phyloP scores from a whole-genome alignment of 257 asterid species.

The Solanum sitiens region DNA sequence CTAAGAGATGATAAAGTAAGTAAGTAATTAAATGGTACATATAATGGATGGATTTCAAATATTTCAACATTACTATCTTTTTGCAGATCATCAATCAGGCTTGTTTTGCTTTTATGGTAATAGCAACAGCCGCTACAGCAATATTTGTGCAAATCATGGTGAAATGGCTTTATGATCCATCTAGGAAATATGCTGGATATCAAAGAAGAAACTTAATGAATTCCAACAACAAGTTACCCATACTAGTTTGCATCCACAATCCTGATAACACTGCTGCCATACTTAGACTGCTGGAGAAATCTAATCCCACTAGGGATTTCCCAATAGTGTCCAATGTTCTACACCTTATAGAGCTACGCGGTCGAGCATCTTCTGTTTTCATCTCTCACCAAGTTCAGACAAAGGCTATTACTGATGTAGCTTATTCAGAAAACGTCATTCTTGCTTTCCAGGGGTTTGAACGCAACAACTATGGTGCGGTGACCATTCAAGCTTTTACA shows the following conservation, averaged over 20 bases:
- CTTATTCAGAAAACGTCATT: slow-evolving; percentile 12
- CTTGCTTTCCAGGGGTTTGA: slow-evolving; percentile 10
- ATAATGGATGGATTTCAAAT: background rate
- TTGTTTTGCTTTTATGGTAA: slow-evolving; percentile 2
- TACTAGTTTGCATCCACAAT: slow-evolving; percentile 10
- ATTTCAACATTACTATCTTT: background rate
- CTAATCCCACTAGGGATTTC: slow-evolving; percentile 4
- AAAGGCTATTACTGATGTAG: background rate
- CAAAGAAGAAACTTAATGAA: slow-evolving; percentile 15
- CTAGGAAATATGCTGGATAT: slow-evolving; percentile 16
- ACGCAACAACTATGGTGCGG: slow-evolving; percentile 8
- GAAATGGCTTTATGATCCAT: slow-evolving; percentile 12
- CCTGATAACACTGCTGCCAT: slow-evolving; percentile 6
- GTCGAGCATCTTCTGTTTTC: slow-evolving; percentile 13
- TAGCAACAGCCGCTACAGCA: background rate
- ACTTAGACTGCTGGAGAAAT: slow-evolving; percentile 8
- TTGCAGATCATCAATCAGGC: slow-evolving; percentile 1
- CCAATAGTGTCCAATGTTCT: slow-evolving; percentile 9
- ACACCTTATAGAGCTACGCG: slow-evolving; percentile 14
- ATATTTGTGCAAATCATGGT: background rate
- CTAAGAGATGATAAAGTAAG: slow-evolving; percentile 8
- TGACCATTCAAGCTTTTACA: slow-evolving; percentile 5
- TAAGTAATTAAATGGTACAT: background rate
- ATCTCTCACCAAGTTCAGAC: slow-evolving; percentile 17
- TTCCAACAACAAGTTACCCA: slow-evolving; percentile 2